These are phyloP conservation scores for Boletus chippewaensis DNA, from an alignment of 1,284 basidiomycete species.

Conservation along the genomic window DNA sequence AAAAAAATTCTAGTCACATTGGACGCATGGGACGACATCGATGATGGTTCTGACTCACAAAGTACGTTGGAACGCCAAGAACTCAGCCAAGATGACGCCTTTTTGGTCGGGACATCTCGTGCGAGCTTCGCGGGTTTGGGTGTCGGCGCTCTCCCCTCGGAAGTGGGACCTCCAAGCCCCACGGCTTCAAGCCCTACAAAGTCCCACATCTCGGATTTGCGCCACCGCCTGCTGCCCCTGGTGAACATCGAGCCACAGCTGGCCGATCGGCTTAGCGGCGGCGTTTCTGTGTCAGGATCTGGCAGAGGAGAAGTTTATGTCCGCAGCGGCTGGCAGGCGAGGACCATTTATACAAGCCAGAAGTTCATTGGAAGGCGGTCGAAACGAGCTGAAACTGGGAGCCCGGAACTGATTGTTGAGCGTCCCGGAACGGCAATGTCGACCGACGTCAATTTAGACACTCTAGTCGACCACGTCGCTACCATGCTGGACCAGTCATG, in stretches of 20 bases:
- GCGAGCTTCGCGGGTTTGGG: conserved; percentile 11
- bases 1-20: conserved; percentile 67
- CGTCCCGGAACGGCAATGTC: conserved; percentile 26
- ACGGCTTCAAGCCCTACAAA: conserved; percentile 29
- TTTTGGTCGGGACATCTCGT: conserved; percentile 17
- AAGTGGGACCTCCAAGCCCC: conserved; percentile 17
- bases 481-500: conserved; percentile 49
- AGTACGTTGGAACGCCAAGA: conserved; percentile 31
- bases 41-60: conserved; percentile 45
- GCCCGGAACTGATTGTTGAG: conserved; percentile 13
- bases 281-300: conserved; percentile 60
- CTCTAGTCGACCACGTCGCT: conserved; percentile 54
- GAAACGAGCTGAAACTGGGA: conserved; percentile 19
- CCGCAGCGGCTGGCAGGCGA: conserved; percentile 71
- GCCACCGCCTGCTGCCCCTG: conserved; percentile 53
- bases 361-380: conserved; percentile 27
- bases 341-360: conserved; percentile 47
- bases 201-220: conserved; percentile 41
- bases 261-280: conserved; percentile 65
- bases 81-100: conserved; percentile 21
- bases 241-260: conserved; percentile 55
- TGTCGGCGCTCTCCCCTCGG: conserved; percentile 10
- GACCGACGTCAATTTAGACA: conserved; percentile 37
- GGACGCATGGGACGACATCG: conserved; percentile 58
- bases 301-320: conserved; percentile 69